Evolutionary conservation across 2,329 filamentous ascomycete genomes (phyloP).

Genomic region (Calonectria ilicicola): DNA sequence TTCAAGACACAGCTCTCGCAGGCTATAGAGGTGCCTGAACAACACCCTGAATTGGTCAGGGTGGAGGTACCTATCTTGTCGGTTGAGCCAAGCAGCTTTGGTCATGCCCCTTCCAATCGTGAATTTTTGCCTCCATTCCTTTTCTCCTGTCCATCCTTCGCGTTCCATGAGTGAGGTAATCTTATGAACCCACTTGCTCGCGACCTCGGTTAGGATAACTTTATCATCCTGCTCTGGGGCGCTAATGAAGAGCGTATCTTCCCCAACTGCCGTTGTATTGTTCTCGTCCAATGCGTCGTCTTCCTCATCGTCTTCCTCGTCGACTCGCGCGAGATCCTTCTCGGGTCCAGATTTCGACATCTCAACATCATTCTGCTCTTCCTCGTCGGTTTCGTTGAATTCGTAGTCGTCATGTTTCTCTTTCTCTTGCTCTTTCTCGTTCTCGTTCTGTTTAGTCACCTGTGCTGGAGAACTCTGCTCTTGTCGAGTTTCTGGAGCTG

Average conservation of each 20-base stretch:
- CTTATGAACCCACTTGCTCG: constrained; percentile 10
- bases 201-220: constrained; percentile 16
- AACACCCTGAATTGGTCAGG: constrained; percentile 20
- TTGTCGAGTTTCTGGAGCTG: background rate
- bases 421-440: background rate
- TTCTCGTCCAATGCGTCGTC: background rate
- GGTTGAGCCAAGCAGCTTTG: constrained; percentile 1
- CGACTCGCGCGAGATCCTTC: background rate
- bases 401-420: constrained; percentile 6
- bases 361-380: background rate
- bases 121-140: constrained; percentile 26
- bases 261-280: background rate
- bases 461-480: background rate
- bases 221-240: constrained; percentile 19
- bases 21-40: constrained; percentile 23
- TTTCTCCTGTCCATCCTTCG: constrained; percentile 23
- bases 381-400: background rate
- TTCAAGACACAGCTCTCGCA: constrained; percentile 29
- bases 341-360: background rate
- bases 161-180: constrained; percentile 23
- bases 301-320: background rate
- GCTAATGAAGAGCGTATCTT: constrained; percentile 38
- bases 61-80: background rate
- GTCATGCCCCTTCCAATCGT: background rate
- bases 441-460: background rate